Evolutionary conservation across 345 rosid genomes (phyloP), one percentile per base, ranked within the genome.

Genomic region (Populus deltoides): DNA sequence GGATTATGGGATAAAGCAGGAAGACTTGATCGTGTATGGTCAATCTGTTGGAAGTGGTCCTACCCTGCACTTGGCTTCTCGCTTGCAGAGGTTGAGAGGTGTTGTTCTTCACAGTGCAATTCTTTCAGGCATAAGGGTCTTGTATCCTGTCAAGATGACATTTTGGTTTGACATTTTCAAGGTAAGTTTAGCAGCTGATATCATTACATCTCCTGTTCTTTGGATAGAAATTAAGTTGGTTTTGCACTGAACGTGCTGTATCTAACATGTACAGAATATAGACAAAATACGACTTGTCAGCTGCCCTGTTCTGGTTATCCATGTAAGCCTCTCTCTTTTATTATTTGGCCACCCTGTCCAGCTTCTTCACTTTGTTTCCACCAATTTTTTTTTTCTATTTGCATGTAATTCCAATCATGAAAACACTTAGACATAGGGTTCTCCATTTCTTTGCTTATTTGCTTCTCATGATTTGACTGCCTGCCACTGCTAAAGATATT

Each of bases 21-120:
- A 96, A 81, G 98, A 93, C 51, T 75, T 96, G 81, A 96, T 93
- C 59, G 65, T 96, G 35, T 96, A 96, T 10, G 99, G 99, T 6
- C 99, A 96, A 77, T 96, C 99, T 24, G 99, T 96, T 66, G 99
- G 99, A 71, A 96, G 99, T 69, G 99, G 97, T 1, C 99, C 99
- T 0, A 96, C 98, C 6, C 77, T 93, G 68, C 99, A 96, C 78
- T 82, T 96, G 81, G 99, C 92, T 81, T 85, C 94, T 72, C 83
- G 89, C 16, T 84, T 96, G 74, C 85, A 88, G 71, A 88, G 80
- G 76, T 81, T 92, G 71, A 88, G 99, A 83, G 98, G 94, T 33
- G 94, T 92, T 15, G 92, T 96, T 83, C 97, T 96, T 85, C 99
- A 96, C 49, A 93, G 99, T 20, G 99, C 99, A 53, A 92, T 96